Evolutionary conservation across 345 rosid genomes (phyloP).

Genomic region (Kernera saxatilis): DNA sequence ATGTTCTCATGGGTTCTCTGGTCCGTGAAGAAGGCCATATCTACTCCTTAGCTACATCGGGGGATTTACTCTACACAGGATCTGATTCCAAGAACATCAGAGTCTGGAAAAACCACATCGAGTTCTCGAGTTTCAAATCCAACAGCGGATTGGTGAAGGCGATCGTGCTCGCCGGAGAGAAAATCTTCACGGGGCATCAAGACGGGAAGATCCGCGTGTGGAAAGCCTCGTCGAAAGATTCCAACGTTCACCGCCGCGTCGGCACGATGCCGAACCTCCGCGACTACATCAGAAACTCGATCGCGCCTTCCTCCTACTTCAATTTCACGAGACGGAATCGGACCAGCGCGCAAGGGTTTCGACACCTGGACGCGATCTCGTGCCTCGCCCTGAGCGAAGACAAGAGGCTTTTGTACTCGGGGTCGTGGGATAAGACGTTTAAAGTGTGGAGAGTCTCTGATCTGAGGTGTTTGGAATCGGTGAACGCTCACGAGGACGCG

Average conservation of each 20-base stretch:
- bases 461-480: slow-evolving; percentile 67
- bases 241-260: slow-evolving; percentile 43
- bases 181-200: slow-evolving; percentile 81
- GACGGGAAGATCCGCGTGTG: slow-evolving; percentile 89
- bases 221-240: slow-evolving; percentile 50
- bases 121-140: slow-evolving; percentile 72
- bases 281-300: slow-evolving; percentile 52
- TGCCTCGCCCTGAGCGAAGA: slow-evolving; percentile 73
- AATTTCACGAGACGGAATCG: slow-evolving; percentile 41
- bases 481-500: slow-evolving; percentile 75
- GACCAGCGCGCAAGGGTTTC: slow-evolving; percentile 44
- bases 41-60: slow-evolving; percentile 65
- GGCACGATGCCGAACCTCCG: slow-evolving; percentile 65
- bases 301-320: slow-evolving; percentile 55
- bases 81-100: slow-evolving; percentile 87
- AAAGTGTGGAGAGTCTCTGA: slow-evolving; percentile 79
- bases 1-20: slow-evolving; percentile 65
- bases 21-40: slow-evolving; percentile 91
- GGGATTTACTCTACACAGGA: slow-evolving; percentile 73
- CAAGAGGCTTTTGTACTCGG: slow-evolving; percentile 49
- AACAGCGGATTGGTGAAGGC: slow-evolving; percentile 84
- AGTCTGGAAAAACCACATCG: slow-evolving; percentile 80
- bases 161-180: slow-evolving; percentile 54
- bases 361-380: slow-evolving; percentile 76
- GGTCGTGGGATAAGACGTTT: slow-evolving; percentile 88